A percentile compares a stretch with the other conserved stretches of the same genome.
These are phyloP conservation scores for Polygonum maritimum DNA, from an alignment of 148 eudicot genomes.

Conservation along the genomic window DNA sequence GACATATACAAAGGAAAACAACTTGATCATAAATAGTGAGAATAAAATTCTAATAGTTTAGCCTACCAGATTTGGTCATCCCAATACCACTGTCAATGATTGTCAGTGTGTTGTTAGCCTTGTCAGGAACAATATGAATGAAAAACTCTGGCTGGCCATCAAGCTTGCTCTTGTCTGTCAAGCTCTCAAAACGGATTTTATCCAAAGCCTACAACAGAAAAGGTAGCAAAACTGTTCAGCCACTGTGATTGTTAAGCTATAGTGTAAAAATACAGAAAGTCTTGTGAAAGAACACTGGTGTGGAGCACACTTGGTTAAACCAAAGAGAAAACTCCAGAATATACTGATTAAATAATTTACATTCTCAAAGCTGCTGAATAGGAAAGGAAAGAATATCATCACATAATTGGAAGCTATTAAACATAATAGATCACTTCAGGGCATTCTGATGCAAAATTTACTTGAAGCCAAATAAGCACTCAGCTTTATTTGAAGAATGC, in stretches of 20 bases:
- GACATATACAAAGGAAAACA: not conserved
- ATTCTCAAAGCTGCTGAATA: not conserved
- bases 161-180: slow-evolving; percentile 27
- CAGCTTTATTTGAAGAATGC: not conserved
- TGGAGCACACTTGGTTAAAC: not conserved
- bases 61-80: slow-evolving; percentile 23
- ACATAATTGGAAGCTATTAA: not conserved
- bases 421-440: too few relatives aligned
- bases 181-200: slow-evolving; percentile 21
- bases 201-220: slow-evolving; percentile 16
- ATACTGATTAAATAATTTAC: not conserved
- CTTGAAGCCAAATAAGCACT: not conserved
- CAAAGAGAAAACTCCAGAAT: not conserved
- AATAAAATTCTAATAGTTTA: not conserved
- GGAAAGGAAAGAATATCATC: not conserved
- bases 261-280: not conserved
- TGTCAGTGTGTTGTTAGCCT: slow-evolving; percentile 22
- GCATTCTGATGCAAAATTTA: too few relatives aligned
- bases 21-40: not conserved
- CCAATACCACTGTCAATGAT: slow-evolving; percentile 32
- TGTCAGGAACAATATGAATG: slow-evolving; percentile 29
- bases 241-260: not conserved
- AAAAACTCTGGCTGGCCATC: slow-evolving; percentile 22
- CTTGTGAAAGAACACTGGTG: not conserved
- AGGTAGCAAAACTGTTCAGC: not conserved